Base-by-base conservation (phyloP, 2,329 filamentous ascomycete genomes). In the Pseudogymnoascus sp. region DNA sequence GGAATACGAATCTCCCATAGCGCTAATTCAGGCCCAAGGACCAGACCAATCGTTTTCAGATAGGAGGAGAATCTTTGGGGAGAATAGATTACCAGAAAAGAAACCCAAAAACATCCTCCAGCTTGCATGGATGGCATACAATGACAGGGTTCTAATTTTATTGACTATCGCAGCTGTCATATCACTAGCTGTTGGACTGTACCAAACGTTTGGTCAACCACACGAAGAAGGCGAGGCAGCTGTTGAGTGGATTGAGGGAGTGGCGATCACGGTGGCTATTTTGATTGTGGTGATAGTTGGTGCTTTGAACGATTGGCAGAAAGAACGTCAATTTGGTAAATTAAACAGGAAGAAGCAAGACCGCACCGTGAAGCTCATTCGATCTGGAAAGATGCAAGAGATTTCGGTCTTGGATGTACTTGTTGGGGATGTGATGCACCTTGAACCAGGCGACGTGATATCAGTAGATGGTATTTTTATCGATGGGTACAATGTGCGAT, bases 391-490 rank as follows among this genome's bases (percentile, higher is more conserved):
- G 69, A 82, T 83, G 0, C 74, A 81, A 35, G 80, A 86, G 73
- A 79, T 90, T 13, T 85, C 84, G 0, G 80, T 90, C 5, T 84
- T 84, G 66, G 85, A 90, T 63, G 77, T 90, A 58, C 79, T 87
- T 62, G 87, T 87, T 5, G 88, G 88, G 48, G 88, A 91, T 70
- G 79, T 91, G 2, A 78, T 90, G 64, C 82, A 88, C 70, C 76
- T 91, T 8, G 84, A 86, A 64, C 84, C 87, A 1, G 88, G 88
- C 64, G 87, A 91, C 68, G 78, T 89, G 62, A 80, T 90, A 38
- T 87, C 88, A 0, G 87, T 86, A 1, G 88, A 91, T 70, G 88
- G 88, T 5, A 80, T 89, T 61, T 83, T 90, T 64, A 85, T 90
- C 64, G 78, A 80, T 9, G 85, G 86, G 1, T 82, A 88, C 65